Evolutionary conservation across 257 asterid genomes (phyloP).

Genomic region (Solanum medicagineum): DNA sequence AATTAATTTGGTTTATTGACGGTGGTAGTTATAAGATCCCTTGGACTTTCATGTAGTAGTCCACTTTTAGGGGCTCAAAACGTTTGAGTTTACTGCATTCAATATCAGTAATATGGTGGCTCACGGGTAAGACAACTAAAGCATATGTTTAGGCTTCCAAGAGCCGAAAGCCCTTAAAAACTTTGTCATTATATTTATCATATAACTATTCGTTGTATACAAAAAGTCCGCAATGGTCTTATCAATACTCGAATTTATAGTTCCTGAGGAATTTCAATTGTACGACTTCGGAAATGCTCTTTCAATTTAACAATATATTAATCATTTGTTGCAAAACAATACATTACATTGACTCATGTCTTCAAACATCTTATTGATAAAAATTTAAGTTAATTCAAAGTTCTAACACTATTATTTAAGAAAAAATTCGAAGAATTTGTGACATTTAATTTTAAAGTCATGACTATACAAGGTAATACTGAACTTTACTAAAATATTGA

Average conservation of each 20-base stretch:
- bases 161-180: background rate
- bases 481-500: background rate
- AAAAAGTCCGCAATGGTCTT: background rate
- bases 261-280: no score
- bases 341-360: background rate
- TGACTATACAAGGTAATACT: background rate
- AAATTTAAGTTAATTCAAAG: background rate
- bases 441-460: background rate
- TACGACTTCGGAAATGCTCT: background rate
- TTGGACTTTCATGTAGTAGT: background rate
- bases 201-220: background rate
- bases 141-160: background rate
- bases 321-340: background rate
- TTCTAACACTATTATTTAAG: background rate
- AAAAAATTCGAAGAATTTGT: background rate
- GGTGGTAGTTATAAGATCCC: background rate
- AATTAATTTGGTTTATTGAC: background rate
- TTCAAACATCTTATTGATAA: background rate
- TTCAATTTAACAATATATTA: background rate
- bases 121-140: background rate
- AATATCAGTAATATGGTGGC: background rate
- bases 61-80: background rate
- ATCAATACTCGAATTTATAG: no score
- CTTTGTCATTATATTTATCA: background rate
- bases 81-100: background rate